Evolutionary conservation across 306 rosid genomes (phyloP).

Genomic region (Phaseolus lunatus): DNA sequence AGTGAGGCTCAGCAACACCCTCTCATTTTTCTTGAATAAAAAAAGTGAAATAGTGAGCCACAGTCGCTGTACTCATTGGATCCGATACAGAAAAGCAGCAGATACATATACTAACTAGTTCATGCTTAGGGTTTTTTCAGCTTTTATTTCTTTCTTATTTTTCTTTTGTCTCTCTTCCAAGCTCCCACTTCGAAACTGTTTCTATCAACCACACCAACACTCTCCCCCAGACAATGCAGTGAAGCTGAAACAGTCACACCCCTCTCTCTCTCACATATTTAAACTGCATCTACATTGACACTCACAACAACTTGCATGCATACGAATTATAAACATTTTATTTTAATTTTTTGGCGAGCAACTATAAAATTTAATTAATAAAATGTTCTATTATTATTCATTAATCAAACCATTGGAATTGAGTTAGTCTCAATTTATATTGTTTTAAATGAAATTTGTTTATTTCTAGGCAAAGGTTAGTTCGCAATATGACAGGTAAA

Average conservation of each 20-base stretch:
- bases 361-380: not conserved
- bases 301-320: constrained; percentile 56
- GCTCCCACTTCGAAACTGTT: constrained; percentile 45
- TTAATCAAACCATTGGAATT: constrained; percentile 18
- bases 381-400: constrained; percentile 13
- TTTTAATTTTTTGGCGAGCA: not conserved
- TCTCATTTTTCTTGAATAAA: constrained; percentile 31
- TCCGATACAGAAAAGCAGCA: constrained; percentile 35
- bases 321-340: not conserved
- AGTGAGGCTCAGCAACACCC: constrained; percentile 19
- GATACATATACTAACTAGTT: constrained; percentile 17
- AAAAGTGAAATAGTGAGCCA: constrained; percentile 50
- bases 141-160: constrained; percentile 19
- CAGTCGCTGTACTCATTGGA: constrained; percentile 52
- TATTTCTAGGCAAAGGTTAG: constrained; percentile 24
- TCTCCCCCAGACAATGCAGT: constrained; percentile 55
- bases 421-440: not conserved
- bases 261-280: constrained; percentile 28
- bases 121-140: constrained; percentile 49
- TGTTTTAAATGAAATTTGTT: not conserved
- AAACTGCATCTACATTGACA: constrained; percentile 55
- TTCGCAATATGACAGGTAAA: constrained; percentile 36
- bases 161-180: constrained; percentile 25
- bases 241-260: constrained; percentile 53
- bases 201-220: constrained; percentile 52